Conservation (phyloP, 306 rosid species). For the Hippophae tibetana region DNA sequence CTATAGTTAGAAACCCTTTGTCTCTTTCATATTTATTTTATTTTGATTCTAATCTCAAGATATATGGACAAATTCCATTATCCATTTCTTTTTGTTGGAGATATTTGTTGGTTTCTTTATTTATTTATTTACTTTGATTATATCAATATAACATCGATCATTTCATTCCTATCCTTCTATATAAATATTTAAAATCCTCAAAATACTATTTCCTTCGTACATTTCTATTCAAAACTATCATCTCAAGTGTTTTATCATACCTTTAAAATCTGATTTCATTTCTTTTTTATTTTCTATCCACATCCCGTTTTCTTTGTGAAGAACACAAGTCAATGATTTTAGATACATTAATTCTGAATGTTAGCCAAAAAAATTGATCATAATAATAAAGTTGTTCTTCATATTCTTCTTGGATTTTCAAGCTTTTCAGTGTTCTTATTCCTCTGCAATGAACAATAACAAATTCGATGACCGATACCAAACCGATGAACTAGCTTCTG, state of each 20-base stretch:
- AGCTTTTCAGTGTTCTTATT: neutral
- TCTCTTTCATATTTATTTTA: too few species aligned
- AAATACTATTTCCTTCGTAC: slow-evolving; percentile 22
- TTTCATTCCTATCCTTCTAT: slow-evolving; percentile 7
- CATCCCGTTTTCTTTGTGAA: neutral
- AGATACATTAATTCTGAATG: slow-evolving; percentile 12
- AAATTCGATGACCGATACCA: slow-evolving; percentile 32
- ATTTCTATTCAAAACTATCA: slow-evolving; percentile 41
- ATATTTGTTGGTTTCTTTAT: slow-evolving; percentile 30
- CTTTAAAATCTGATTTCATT: slow-evolving; percentile 22
- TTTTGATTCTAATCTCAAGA: slow-evolving; percentile 8
- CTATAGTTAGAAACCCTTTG: neutral
- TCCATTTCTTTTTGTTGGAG: slow-evolving; percentile 11
- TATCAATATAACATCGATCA: slow-evolving; percentile 33
- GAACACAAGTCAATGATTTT: slow-evolving; percentile 1
- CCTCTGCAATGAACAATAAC: slow-evolving; percentile 41
- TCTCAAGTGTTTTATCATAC: slow-evolving; percentile 36
- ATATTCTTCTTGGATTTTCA: slow-evolving; percentile 3
- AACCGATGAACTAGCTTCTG: slow-evolving; percentile 31
- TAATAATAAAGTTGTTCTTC: neutral
- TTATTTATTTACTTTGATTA: slow-evolving; percentile 30
- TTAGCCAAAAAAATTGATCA: slow-evolving; percentile 13
- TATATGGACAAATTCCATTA: slow-evolving; percentile 15
- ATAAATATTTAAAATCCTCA: neutral
- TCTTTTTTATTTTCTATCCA: neutral